phyloP scores from a whole-genome alignment of 2,329 filamentous ascomycete genomes.

The Cladosporium sp. region DNA sequence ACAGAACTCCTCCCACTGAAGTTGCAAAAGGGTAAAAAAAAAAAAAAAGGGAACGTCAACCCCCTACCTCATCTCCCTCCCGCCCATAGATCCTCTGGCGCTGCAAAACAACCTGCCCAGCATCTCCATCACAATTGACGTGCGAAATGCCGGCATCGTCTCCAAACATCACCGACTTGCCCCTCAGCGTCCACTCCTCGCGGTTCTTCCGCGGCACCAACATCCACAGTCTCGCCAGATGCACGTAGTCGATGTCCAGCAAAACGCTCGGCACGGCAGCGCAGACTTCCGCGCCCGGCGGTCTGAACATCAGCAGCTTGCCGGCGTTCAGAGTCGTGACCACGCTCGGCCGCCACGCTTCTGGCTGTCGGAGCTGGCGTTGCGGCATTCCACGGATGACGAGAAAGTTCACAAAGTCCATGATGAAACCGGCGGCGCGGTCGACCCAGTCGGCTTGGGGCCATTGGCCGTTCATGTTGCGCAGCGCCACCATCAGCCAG shows the following conservation, averaged over 20 bases:
- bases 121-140: conserved; percentile 26
- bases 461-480: conserved; percentile 38
- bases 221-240: conserved; percentile 40
- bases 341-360: conserved; percentile 34
- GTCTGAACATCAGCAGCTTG: conserved; percentile 35
- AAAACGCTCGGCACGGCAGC: conserved; percentile 33
- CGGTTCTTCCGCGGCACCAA: conserved; percentile 36
- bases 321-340: conserved; percentile 28
- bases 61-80: background rate
- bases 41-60: background rate
- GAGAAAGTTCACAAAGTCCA: conserved; percentile 39
- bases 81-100: conserved; percentile 28
- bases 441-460: conserved; percentile 31
- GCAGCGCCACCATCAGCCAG: conserved; percentile 39
- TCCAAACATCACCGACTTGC: conserved; percentile 44
- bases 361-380: conserved; percentile 31
- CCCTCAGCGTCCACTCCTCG: conserved; percentile 41
- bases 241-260: conserved; percentile 34
- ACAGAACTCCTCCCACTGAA: background rate
- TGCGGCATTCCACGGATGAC: conserved; percentile 36
- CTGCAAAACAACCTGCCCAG: conserved; percentile 21
- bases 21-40: too few species aligned
- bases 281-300: conserved; percentile 25
- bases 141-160: conserved; percentile 35
- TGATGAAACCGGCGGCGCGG: conserved; percentile 34